Percentiles rank a stretch among this genome's conserved stretches.
phyloP scores from a whole-genome alignment of 495 filamentous ascomycete genomes.

The Podospora sp. region DNA sequence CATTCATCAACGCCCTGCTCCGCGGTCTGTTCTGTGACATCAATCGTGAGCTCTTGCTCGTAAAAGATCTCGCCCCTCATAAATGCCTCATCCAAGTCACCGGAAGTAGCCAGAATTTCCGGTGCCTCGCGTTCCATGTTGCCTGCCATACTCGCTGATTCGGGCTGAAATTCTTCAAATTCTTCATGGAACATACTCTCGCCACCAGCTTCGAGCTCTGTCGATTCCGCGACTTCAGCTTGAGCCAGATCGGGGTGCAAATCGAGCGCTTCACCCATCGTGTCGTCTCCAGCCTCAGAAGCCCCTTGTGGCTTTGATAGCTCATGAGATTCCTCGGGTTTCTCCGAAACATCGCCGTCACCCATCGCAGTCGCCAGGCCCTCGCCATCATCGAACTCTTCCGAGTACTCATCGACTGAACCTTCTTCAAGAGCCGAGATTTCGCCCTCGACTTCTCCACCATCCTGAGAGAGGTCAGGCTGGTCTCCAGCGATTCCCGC shows the following conservation, averaged over 20 bases:
- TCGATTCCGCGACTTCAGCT: not conserved
- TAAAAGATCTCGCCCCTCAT: slow-evolving; percentile 7
- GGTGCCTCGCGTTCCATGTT: slow-evolving; percentile 8
- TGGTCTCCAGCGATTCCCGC: slow-evolving; percentile 17
- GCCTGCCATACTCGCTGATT: not conserved
- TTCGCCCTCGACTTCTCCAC: slow-evolving; percentile 16
- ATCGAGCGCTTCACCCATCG: not conserved
- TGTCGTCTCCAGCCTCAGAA: slow-evolving; percentile 44
- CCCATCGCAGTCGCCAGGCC: slow-evolving; percentile 22
- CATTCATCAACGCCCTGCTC: slow-evolving; percentile 8
- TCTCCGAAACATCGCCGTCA: slow-evolving; percentile 24
- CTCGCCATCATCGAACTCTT: slow-evolving; percentile 6
- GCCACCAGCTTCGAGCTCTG: slow-evolving; percentile 6
- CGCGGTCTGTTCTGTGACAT: slow-evolving; percentile 5
- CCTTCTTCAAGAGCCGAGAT: slow-evolving; percentile 9
- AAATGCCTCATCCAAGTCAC: slow-evolving; percentile 13
- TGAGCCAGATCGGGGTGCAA: not conserved
- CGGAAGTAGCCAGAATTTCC: slow-evolving; percentile 5
- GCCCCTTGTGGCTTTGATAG: slow-evolving; percentile 30
- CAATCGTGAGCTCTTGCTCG: slow-evolving; percentile 8
- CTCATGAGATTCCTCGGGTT: not conserved
- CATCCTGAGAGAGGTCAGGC: slow-evolving; percentile 16
- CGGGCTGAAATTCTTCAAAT: slow-evolving; percentile 12
- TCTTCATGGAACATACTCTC: slow-evolving; percentile 17
- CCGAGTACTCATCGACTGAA: slow-evolving; percentile 23